A percentile compares a stretch with the other conserved stretches of the same genome.
Conservation (phyloP, 2,329 filamentous ascomycete species). For the Teratosphaeria destructans region DNA sequence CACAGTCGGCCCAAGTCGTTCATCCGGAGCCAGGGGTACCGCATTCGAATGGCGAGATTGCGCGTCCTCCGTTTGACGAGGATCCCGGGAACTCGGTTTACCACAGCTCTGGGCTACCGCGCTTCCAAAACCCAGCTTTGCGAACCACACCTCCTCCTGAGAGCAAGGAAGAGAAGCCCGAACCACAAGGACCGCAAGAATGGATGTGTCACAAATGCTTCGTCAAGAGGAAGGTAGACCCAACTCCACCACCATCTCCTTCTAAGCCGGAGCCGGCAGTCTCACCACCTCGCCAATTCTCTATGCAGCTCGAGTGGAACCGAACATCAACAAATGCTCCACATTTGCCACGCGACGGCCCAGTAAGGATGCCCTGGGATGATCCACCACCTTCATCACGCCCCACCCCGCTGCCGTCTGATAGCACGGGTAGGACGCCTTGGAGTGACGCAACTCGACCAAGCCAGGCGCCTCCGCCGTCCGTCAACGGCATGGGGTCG, state of each 20-base stretch:
- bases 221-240: slow-evolving; percentile 33
- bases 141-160: slow-evolving; percentile 3
- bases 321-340: slow-evolving; percentile 8
- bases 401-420: not conserved
- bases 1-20: not conserved
- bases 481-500: slow-evolving; percentile 7
- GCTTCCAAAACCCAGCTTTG: slow-evolving; percentile 13
- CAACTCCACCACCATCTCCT: slow-evolving; percentile 26
- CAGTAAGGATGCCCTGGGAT: slow-evolving; percentile 20
- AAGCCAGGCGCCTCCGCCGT: slow-evolving; percentile 9
- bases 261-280: slow-evolving; percentile 12
- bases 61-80: slow-evolving; percentile 5
- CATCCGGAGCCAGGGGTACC: not conserved
- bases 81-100: slow-evolving; percentile 11
- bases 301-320: slow-evolving; percentile 16
- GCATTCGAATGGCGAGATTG: slow-evolving; percentile 7
- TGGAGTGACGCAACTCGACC: slow-evolving; percentile 7
- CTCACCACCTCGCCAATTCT: slow-evolving; percentile 17
- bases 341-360: slow-evolving; percentile 11
- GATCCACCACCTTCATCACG: slow-evolving; percentile 2
- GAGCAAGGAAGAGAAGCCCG: slow-evolving; percentile 5
- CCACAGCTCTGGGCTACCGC: slow-evolving; percentile 17
- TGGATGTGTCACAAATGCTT: slow-evolving; percentile 42
- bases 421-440: not conserved
- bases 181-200: slow-evolving; percentile 8